phyloP scores from a whole-genome alignment of 768 basidiomycete species.

The Tulasnella sp. region DNA sequence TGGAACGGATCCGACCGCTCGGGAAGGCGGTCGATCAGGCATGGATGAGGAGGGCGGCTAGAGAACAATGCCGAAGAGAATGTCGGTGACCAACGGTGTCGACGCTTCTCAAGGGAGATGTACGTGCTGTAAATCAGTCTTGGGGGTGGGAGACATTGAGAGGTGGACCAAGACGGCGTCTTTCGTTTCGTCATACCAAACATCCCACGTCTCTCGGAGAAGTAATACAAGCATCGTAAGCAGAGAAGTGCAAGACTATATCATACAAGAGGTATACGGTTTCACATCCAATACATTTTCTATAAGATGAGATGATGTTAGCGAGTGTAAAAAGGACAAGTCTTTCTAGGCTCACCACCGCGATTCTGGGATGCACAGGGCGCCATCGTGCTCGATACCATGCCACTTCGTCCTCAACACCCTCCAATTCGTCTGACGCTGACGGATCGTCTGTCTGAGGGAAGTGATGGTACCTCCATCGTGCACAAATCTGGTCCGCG shows the following conservation, averaged over 20 bases:
- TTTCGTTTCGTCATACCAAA: not conserved
- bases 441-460: not conserved
- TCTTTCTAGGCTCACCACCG: not conserved
- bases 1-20: not conserved
- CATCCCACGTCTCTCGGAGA: conserved; percentile 12
- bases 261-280: not conserved
- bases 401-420: not conserved
- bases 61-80: not conserved
- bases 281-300: conserved; percentile 2
- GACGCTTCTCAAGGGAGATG: not conserved
- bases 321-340: not conserved
- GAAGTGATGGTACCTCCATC: conserved; percentile 18
- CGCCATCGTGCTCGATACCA: not conserved
- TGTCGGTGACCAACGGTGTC: not conserved
- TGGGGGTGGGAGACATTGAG: conserved; percentile 4
- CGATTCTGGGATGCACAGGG: not conserved
- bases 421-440: not conserved
- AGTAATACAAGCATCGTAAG: not conserved
- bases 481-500: conserved; percentile 18
- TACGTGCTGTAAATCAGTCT: not conserved
- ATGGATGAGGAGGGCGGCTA: not conserved
- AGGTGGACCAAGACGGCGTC: not conserved
- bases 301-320: not conserved
- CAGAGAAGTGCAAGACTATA: not conserved
- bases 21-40: conserved; percentile 1